Percentiles rank a stretch among this genome's conserved stretches.
Evolutionary conservation across 2,329 filamentous ascomycete genomes (phyloP).

Genomic region (Lanzia echinophila): DNA sequence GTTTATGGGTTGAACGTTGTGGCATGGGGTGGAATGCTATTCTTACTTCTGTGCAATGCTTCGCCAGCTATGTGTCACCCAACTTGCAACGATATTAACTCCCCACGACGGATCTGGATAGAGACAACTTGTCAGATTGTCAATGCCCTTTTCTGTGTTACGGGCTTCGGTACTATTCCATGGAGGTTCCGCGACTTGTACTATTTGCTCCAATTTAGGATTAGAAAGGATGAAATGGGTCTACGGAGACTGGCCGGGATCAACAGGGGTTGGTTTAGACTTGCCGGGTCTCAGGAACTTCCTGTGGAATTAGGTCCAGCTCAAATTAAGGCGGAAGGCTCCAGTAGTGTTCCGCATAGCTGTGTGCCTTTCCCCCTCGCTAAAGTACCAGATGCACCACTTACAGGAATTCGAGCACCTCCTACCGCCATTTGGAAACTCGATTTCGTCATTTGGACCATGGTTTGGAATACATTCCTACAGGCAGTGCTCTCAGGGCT

Average conservation of each 20-base stretch:
- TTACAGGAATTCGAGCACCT: constrained; percentile 65
- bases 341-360: constrained; percentile 32
- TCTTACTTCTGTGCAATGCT: constrained; percentile 73
- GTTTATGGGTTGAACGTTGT: constrained; percentile 78
- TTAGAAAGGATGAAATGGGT: constrained; percentile 45
- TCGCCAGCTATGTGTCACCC: constrained; percentile 66
- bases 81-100: constrained; percentile 64
- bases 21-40: constrained; percentile 88
- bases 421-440: constrained; percentile 68
- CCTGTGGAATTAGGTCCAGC: constrained; percentile 46
- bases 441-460: constrained; percentile 72
- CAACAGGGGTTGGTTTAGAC: constrained; percentile 68
- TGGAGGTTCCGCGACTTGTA: constrained; percentile 80
- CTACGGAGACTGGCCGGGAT: constrained; percentile 67
- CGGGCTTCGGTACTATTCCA: constrained; percentile 74
- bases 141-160: constrained; percentile 80
- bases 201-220: constrained; percentile 60
- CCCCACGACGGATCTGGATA: constrained; percentile 75
- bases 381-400: constrained; percentile 58
- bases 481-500: constrained; percentile 67
- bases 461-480: constrained; percentile 71
- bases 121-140: constrained; percentile 79
- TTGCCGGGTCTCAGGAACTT: constrained; percentile 58
- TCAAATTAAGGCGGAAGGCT: constrained; percentile 39
- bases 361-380: constrained; percentile 56